Evolutionary conservation across 2,329 filamentous ascomycete genomes (phyloP).

Genomic region (Rhynchosporium agropyri): DNA sequence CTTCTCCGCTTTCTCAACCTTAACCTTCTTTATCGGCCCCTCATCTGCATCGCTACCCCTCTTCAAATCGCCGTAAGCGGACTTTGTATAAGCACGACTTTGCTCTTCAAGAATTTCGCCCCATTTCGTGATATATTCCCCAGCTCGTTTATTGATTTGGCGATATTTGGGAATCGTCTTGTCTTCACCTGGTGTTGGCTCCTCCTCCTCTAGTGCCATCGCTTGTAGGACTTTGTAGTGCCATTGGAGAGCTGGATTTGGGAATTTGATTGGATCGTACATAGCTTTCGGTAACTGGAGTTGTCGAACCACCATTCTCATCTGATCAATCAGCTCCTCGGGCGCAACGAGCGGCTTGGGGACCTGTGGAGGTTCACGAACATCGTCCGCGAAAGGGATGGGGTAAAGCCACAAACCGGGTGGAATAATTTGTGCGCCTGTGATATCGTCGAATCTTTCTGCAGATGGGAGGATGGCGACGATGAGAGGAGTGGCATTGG

Average conservation of each 20-base stretch:
- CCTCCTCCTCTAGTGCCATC: slow-evolving; percentile 86
- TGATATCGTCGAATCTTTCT: slow-evolving; percentile 64
- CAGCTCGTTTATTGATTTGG: slow-evolving; percentile 82
- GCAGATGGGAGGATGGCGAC: slow-evolving; percentile 80
- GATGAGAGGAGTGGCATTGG: slow-evolving; percentile 77
- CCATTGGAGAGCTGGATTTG: slow-evolving; percentile 93
- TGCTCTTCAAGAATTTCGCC: slow-evolving; percentile 65
- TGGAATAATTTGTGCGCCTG: slow-evolving; percentile 71
- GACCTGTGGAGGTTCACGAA: slow-evolving; percentile 72
- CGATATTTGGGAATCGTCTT: slow-evolving; percentile 81
- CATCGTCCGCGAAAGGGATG: slow-evolving; percentile 86
- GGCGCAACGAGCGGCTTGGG: slow-evolving; percentile 59
- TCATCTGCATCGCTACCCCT: slow-evolving; percentile 47
- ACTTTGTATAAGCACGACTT: slow-evolving; percentile 18
- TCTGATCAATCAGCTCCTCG: slow-evolving; percentile 74
- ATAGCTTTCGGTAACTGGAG: slow-evolving; percentile 77
- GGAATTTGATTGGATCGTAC: slow-evolving; percentile 85
- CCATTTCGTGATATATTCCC: slow-evolving; percentile 78
- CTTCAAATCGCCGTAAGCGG: slow-evolving; percentile 44
- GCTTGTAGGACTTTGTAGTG: slow-evolving; percentile 94
- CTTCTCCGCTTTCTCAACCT: slow-evolving; percentile 24
- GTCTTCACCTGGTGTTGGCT: slow-evolving; percentile 72
- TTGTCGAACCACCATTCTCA: slow-evolving; percentile 78
- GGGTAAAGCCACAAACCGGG: slow-evolving; percentile 88
- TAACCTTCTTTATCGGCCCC: slow-evolving; percentile 30